Percentiles rank a stretch among this genome's conserved stretches.
phyloP scores from a whole-genome alignment of 1,284 basidiomycete species.

The Fistulinella cinereoalba region DNA sequence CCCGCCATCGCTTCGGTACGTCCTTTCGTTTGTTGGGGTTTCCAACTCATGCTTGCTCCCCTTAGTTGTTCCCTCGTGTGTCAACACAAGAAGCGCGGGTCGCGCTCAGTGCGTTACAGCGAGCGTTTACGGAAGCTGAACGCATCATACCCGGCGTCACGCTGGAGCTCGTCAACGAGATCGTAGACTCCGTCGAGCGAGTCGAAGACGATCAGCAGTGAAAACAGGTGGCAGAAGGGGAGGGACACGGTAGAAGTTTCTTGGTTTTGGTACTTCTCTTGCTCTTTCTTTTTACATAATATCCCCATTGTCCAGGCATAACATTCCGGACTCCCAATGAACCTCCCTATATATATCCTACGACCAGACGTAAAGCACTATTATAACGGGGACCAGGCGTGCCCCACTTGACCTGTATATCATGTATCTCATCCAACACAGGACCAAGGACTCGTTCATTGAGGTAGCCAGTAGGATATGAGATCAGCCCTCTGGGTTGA shows the following conservation, averaged over 20 bases:
- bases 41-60: slow-evolving; percentile 7
- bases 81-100: slow-evolving; percentile 83
- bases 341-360: slow-evolving; percentile 11
- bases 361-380: slow-evolving; percentile 13
- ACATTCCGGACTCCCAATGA: slow-evolving; percentile 15
- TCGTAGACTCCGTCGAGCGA: slow-evolving; percentile 88
- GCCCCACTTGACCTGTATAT: slow-evolving; percentile 22
- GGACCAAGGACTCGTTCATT: too few relatives aligned
- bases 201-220: slow-evolving; percentile 61
- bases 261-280: slow-evolving; percentile 9
- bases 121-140: slow-evolving; percentile 91
- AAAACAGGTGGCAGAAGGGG: background rate
- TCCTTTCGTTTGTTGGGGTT: slow-evolving; percentile 1
- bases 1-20: slow-evolving; percentile 87
- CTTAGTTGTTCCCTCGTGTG: slow-evolving; percentile 83
- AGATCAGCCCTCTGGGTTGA: slow-evolving; percentile 24
- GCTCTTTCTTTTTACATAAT: background rate
- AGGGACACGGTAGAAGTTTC: background rate
- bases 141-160: slow-evolving; percentile 83
- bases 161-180: slow-evolving; percentile 79
- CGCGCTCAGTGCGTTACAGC: slow-evolving; percentile 78
- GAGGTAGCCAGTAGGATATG: too few relatives aligned
- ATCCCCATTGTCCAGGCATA: slow-evolving; percentile 11
- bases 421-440: slow-evolving; percentile 12
- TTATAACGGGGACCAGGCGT: slow-evolving; percentile 18